Evolutionary conservation across 1,139 yeast species (phyloP).

Genomic region (Hansenula anomala): DNA sequence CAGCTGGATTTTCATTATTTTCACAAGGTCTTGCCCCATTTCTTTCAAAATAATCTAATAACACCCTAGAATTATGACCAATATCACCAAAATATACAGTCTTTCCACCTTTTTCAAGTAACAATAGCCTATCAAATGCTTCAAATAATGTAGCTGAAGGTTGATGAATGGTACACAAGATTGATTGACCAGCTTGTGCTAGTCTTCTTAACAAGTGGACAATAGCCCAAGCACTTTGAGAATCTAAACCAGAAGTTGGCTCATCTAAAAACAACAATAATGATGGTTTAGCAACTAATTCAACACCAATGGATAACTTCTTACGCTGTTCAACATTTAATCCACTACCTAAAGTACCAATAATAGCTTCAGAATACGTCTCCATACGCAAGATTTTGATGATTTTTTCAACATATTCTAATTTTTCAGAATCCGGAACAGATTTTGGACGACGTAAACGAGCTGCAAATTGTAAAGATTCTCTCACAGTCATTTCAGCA

Average conservation of each 20-base stretch:
- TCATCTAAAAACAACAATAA: constrained; percentile 75
- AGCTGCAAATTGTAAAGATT: constrained; percentile 64
- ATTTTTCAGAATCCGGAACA: constrained; percentile 48
- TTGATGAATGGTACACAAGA: constrained; percentile 53
- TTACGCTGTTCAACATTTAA: constrained; percentile 73
- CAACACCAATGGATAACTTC: constrained; percentile 74
- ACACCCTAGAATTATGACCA: constrained; percentile 41
- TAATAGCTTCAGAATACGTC: constrained; percentile 65
- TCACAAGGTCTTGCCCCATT: constrained; percentile 39
- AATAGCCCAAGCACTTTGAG: constrained; percentile 59
- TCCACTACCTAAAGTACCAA: constrained; percentile 65
- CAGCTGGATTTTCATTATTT: constrained; percentile 50
- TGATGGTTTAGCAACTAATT: too few species aligned
- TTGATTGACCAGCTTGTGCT: constrained; percentile 48
- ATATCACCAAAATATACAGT: constrained; percentile 59
- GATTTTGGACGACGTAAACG: constrained; percentile 55
- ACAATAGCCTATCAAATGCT: constrained; percentile 34
- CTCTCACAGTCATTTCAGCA: constrained; percentile 46
- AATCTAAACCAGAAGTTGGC: constrained; percentile 84
- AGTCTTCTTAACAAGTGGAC: constrained; percentile 38
- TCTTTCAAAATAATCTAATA: constrained; percentile 47
- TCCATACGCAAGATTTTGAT: constrained; percentile 59
- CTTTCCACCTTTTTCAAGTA: constrained; percentile 40
- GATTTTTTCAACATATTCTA: constrained; percentile 61
- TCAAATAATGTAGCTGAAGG: constrained; percentile 53